A percentile compares a stretch with the other conserved stretches of the same genome.
phyloP scores from a whole-genome alignment of 176 grass and related monocot species.

The Phoenix dactylifera region DNA sequence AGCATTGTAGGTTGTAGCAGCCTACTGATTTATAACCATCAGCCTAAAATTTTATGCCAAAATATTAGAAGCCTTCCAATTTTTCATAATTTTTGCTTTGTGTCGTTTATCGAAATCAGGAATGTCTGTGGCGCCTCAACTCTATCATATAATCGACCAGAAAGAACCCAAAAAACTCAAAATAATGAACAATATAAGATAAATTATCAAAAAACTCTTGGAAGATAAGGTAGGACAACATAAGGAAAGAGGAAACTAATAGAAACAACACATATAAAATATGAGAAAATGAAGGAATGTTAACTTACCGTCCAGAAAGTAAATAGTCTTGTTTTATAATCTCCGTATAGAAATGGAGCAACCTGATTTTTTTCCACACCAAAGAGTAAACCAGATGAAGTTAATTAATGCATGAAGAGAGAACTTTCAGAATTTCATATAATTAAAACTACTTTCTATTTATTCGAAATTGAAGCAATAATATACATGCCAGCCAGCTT shows the following conservation, averaged over 20 bases:
- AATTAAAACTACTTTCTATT: not conserved
- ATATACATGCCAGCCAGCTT: conserved; percentile 7
- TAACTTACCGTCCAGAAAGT: conserved; percentile 17
- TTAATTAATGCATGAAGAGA: not conserved
- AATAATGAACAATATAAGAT: not conserved
- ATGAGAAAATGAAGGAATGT: not conserved
- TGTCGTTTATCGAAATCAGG: too few relatives aligned
- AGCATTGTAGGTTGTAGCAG: conserved; percentile 7
- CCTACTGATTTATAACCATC: conserved; percentile 2
- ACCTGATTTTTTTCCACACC: not conserved
- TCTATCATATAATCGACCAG: too few relatives aligned
- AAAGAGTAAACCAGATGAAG: not conserved
- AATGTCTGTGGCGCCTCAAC: too few relatives aligned
- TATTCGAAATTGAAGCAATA: not conserved
- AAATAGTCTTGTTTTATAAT: conserved; percentile 5
- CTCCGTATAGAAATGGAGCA: not conserved
- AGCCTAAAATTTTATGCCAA: not conserved
- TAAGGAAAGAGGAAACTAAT: not conserved
- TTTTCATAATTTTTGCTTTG: too few relatives aligned
- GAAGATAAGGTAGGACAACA: not conserved
- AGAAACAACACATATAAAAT: too few relatives aligned
- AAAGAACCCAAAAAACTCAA: not conserved
- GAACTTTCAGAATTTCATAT: not conserved
- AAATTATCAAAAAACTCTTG: not conserved
- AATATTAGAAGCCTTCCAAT: not conserved